These are phyloP conservation scores for Metschnikowia similis DNA, from an alignment of 805 yeast species.

Conservation along the genomic window DNA sequence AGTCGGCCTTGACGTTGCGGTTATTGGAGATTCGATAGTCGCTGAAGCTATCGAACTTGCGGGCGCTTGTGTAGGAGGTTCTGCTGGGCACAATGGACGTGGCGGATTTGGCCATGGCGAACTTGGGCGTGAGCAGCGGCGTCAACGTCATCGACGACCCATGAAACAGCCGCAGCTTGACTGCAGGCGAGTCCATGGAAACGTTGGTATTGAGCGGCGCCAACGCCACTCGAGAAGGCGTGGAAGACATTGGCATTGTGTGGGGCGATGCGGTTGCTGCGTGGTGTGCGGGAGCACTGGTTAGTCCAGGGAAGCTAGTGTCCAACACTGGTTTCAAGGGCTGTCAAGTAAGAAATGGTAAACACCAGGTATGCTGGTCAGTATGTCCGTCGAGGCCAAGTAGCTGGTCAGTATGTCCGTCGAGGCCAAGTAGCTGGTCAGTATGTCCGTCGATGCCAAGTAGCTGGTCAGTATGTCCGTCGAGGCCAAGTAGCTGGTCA, in stretches of 20 bases:
- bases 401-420: too few relatives aligned
- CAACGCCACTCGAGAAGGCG: slow-evolving; percentile 31
- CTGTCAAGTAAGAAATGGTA: too few relatives aligned
- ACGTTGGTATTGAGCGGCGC: slow-evolving; percentile 34
- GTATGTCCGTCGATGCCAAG: too few relatives aligned
- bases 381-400: too few relatives aligned
- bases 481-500: too few relatives aligned
- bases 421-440: too few relatives aligned
- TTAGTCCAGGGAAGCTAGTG: too few relatives aligned
- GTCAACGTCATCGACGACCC: slow-evolving; percentile 15
- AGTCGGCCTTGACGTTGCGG: slow-evolving; percentile 31
- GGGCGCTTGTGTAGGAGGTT: slow-evolving; percentile 6
- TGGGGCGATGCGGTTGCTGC: too few relatives aligned
- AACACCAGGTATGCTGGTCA: too few relatives aligned
- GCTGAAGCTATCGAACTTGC: slow-evolving; percentile 21
- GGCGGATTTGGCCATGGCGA: slow-evolving; percentile 14
- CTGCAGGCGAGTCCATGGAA: slow-evolving; percentile 13
- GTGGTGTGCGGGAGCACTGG: too few relatives aligned
- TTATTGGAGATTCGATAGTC: slow-evolving; percentile 21
- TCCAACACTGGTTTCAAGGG: too few relatives aligned
- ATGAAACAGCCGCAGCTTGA: slow-evolving; percentile 11
- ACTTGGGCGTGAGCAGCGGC: slow-evolving; percentile 15
- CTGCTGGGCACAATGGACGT: slow-evolving; percentile 11
- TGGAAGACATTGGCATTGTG: slow-evolving; percentile 14
- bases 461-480: too few relatives aligned